Evolutionary conservation across 495 filamentous ascomycete genomes (phyloP).

Genomic region (Rusavskia elegans): DNA sequence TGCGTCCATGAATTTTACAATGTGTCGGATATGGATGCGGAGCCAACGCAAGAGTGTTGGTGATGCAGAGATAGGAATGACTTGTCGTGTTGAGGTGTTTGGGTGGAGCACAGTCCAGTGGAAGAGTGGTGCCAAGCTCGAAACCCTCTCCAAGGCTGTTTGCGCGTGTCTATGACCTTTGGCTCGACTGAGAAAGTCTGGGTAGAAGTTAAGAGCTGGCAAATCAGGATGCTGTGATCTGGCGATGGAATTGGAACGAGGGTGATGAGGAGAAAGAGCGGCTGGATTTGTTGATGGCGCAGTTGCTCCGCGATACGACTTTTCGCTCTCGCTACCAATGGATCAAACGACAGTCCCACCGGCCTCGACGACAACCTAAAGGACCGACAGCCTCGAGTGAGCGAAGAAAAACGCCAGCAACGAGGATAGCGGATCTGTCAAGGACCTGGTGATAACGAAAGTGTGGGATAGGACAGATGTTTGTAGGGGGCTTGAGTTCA

Average conservation of each 20-base stretch:
- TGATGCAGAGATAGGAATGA: too few relatives aligned
- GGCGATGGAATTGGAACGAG: conserved; percentile 4
- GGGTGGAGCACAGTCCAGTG: too few relatives aligned
- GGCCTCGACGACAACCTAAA: neutral
- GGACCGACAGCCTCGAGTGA: conserved; percentile 8
- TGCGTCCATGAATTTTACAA: too few relatives aligned
- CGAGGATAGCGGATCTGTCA: conserved; percentile 6
- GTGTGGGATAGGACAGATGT: conserved; percentile 1
- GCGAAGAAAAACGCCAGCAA: conserved; percentile 11
- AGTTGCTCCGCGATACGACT: conserved; percentile 17
- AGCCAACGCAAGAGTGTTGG: too few relatives aligned
- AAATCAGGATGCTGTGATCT: neutral
- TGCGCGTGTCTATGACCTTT: neutral
- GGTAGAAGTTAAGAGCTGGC: neutral
- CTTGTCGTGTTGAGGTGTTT: too few relatives aligned
- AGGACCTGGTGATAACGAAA: conserved; percentile 2
- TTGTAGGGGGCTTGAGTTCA: conserved; percentile 12
- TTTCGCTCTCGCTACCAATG: conserved; percentile 6
- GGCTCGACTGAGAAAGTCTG: neutral
- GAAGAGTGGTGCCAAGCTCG: neutral
- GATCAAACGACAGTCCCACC: neutral
- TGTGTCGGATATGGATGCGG: too few relatives aligned
- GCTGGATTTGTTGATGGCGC: conserved; percentile 11
- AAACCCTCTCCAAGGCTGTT: neutral
- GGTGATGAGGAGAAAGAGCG: conserved; percentile 5